A percentile compares a stretch with the other conserved stretches of the same genome.
These are phyloP conservation scores for Aspergillus candidus DNA, from an alignment of 2,329 filamentous ascomycete genomes.

Conservation along the genomic window DNA sequence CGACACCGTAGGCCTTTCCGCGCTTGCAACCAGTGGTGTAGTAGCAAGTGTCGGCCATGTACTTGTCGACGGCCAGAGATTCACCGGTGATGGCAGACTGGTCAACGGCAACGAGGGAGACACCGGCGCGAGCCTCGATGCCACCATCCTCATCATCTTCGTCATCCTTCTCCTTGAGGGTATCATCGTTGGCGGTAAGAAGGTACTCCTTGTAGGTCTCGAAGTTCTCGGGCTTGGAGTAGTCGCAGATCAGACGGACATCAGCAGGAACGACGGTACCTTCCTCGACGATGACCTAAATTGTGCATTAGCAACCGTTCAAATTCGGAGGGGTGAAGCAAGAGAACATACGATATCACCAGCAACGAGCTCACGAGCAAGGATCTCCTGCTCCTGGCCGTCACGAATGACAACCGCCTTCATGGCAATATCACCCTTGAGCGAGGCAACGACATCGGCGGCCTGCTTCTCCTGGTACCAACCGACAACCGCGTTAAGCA, in stretches of 20 bases:
- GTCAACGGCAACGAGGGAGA: constrained; percentile 63
- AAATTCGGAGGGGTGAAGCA: no score
- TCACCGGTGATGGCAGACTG: constrained; percentile 78
- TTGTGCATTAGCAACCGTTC: no score
- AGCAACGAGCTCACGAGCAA: constrained; percentile 65
- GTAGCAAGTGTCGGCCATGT: constrained; percentile 69
- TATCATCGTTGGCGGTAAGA: constrained; percentile 54
- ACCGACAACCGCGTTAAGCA: constrained; percentile 69
- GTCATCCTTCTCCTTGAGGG: constrained; percentile 52
- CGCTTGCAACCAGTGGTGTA: constrained; percentile 79
- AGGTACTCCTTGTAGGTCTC: constrained; percentile 62
- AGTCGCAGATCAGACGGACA: constrained; percentile 66
- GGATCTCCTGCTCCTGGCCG: constrained; percentile 61
- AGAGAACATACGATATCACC: constrained; percentile 60
- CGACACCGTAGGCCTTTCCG: constrained; percentile 66
- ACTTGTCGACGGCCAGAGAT: constrained; percentile 56
- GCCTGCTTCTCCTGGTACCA: constrained; percentile 80
- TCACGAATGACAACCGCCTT: constrained; percentile 63
- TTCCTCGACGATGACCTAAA: constrained; percentile 62
- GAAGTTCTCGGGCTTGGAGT: constrained; percentile 61
- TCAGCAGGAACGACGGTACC: constrained; percentile 65
- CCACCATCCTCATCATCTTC: constrained; percentile 52
- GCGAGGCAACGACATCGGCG: constrained; percentile 65
- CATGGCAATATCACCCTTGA: constrained; percentile 76
- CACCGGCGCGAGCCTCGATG: constrained; percentile 55